Evolutionary conservation across 116 monocot species (phyloP).

Genomic region (Papilionanthe hybrid): DNA sequence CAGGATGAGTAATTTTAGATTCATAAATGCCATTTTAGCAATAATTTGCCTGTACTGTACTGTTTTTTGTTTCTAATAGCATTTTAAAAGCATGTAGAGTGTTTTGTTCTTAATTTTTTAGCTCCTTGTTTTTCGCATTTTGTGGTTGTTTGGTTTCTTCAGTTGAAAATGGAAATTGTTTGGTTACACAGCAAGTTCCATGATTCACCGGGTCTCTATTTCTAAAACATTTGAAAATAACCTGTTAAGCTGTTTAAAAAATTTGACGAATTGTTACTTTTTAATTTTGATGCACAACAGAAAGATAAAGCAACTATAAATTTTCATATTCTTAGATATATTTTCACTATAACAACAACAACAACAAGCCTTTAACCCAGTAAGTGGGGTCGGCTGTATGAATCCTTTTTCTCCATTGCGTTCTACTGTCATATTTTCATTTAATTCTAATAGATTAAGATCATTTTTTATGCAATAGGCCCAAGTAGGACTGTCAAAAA

Average conservation of each 20-base stretch:
- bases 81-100: neutral
- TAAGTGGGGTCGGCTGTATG: too few relatives aligned
- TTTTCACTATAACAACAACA: neutral
- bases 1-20: neutral
- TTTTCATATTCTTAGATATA: neutral
- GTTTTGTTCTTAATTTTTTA: neutral
- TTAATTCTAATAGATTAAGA: too few relatives aligned
- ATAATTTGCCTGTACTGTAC: neutral
- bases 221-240: neutral
- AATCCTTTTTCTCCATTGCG: too few relatives aligned
- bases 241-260: neutral
- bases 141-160: neutral
- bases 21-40: neutral
- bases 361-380: too few relatives aligned
- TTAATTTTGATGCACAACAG: neutral
- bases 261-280: neutral
- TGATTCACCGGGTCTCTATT: neutral
- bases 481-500: too few relatives aligned
- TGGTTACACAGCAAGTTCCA: neutral
- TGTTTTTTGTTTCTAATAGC: neutral
- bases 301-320: neutral
- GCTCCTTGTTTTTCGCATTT: neutral
- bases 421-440: too few relatives aligned
- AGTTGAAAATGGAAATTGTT: neutral
- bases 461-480: too few relatives aligned